Percentiles rank a stretch among this genome's conserved stretches.
Conservation (phyloP, 148 eudicot species). For the Agrostemma githago region DNA sequence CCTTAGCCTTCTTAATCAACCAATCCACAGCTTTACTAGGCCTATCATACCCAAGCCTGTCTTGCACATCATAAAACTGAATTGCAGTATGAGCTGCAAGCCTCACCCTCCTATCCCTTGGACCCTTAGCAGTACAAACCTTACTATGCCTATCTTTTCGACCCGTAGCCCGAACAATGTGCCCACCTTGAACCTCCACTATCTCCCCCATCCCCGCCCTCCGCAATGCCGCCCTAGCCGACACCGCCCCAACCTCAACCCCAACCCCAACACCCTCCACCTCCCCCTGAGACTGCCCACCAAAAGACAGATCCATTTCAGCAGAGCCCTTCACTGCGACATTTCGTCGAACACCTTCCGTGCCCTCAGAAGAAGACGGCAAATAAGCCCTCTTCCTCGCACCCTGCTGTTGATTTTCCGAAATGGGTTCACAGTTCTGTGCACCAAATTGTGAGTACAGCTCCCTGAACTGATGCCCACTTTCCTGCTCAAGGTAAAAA, state of each 20-base stretch:
- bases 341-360: conserved; percentile 44
- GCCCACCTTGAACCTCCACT: conserved; percentile 86
- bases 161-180: conserved; percentile 86
- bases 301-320: neutral
- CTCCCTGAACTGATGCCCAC: conserved; percentile 21
- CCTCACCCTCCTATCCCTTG: conserved; percentile 81
- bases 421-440: conserved; percentile 10
- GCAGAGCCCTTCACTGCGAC: conserved; percentile 39
- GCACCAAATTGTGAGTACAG: conserved; percentile 22
- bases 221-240: conserved; percentile 43
- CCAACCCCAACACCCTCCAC: neutral
- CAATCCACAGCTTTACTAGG: conserved; percentile 95
- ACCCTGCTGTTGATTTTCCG: conserved; percentile 13
- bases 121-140: conserved; percentile 89
- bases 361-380: conserved; percentile 24
- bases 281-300: too few relatives aligned
- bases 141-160: conserved; percentile 84
- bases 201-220: conserved; percentile 60
- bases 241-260: neutral
- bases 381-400: conserved; percentile 38
- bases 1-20: conserved; percentile 76
- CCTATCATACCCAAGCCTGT: conserved; percentile 76
- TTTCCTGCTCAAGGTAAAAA: conserved; percentile 22
- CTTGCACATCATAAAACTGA: conserved; percentile 88
- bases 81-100: conserved; percentile 85